These are phyloP conservation scores for Fusarium poae DNA, from an alignment of 2,329 filamentous ascomycete species.

Conservation along the genomic window DNA sequence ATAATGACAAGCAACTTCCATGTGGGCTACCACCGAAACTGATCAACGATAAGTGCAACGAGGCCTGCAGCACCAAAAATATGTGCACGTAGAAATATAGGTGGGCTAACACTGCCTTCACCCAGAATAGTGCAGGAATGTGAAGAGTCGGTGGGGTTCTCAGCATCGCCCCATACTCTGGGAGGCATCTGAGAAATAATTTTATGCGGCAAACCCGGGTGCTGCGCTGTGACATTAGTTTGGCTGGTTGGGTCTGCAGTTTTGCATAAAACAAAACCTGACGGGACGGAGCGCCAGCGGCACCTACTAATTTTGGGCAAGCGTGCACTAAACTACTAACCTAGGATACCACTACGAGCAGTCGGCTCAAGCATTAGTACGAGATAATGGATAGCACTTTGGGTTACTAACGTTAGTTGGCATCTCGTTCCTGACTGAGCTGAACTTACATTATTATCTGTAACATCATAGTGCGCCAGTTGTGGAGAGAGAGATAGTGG, in stretches of 20 bases:
- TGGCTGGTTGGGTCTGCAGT: conserved; percentile 19
- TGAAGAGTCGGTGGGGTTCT: conserved; percentile 3
- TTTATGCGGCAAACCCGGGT: conserved; percentile 50
- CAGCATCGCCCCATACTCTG: conserved; percentile 23
- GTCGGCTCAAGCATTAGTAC: conserved; percentile 19
- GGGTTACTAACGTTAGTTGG: conserved; percentile 19
- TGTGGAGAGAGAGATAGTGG: conserved; percentile 40
- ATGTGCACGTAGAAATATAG: too few relatives aligned
- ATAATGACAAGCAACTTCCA: conserved; percentile 24
- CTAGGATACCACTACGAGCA: background rate
- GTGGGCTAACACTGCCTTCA: background rate
- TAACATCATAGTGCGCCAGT: conserved; percentile 24
- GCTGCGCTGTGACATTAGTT: conserved; percentile 29
- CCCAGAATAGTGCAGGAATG: conserved; percentile 31
- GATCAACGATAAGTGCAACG: conserved; percentile 16
- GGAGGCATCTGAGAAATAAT: conserved; percentile 31
- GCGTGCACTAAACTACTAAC: conserved; percentile 5
- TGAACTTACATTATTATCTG: conserved; percentile 35
- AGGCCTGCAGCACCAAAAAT: conserved; percentile 11
- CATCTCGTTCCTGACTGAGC: conserved; percentile 32
- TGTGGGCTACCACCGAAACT: conserved; percentile 28
- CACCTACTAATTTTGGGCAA: conserved; percentile 45
- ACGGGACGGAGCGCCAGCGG: conserved; percentile 40
- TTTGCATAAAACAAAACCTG: conserved; percentile 43
- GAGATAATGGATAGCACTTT: conserved; percentile 16